These are phyloP conservation scores for Rugosomyces carneus DNA, from an alignment of 1,284 basidiomycete genomes.

Conservation along the genomic window DNA sequence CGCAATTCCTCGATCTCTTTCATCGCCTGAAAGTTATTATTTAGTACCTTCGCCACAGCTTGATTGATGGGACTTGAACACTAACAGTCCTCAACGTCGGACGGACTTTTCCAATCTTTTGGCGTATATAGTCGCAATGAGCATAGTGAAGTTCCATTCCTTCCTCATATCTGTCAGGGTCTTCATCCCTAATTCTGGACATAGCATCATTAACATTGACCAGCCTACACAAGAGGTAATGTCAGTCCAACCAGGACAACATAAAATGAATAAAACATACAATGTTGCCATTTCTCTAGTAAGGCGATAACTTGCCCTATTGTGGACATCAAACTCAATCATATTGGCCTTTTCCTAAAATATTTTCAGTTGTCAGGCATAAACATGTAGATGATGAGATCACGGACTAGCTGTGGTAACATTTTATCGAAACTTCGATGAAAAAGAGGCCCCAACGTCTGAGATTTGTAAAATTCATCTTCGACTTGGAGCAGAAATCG, in stretches of 20 bases:
- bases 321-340: conserved; percentile 1
- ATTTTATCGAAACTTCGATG: neutral
- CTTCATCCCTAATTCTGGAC: neutral
- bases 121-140: conserved; percentile 13
- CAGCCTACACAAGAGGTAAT: neutral
- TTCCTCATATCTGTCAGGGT: neutral
- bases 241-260: neutral
- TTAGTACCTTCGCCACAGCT: neutral
- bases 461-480: neutral
- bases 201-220: neutral
- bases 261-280: neutral
- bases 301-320: conserved; percentile 1
- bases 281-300: conserved; percentile 1
- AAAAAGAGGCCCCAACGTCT: neutral
- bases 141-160: conserved; percentile 1
- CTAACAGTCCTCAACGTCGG: conserved; percentile 7
- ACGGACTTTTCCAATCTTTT: conserved; percentile 3
- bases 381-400: no score
- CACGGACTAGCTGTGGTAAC: neutral
- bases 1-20: neutral
- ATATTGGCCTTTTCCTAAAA: neutral
- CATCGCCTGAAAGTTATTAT: neutral
- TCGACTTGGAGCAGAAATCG: neutral
- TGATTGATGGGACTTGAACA: neutral
- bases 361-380: no score